Base-by-base conservation (phyloP, 2,329 filamentous ascomycete species). In the Cytospora piceae region DNA sequence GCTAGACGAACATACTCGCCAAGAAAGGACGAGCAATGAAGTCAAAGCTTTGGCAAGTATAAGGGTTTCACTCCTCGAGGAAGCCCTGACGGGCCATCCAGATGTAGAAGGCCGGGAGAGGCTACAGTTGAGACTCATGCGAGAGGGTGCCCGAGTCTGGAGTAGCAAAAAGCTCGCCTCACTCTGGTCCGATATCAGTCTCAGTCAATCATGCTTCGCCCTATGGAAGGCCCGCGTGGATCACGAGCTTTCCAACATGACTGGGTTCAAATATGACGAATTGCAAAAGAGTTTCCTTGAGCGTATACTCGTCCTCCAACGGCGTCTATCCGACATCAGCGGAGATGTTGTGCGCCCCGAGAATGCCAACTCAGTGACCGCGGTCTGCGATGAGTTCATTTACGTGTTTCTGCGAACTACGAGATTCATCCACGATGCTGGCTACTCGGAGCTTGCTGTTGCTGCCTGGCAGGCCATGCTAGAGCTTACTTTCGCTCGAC, bases 381-480 rank as follows among this genome's bases (percentile, higher is more conserved):
- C 54, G 14, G 49, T 65, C n/a, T 78, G 75, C 57, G 73, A 75
- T 27, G 78, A 86, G 67, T 81, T 86, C 60, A 77, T 92, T 2
- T 92, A 96, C 73, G 77, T 96, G 1, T 85, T 97, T 22, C 79
- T 96, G 1, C 86, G 92, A 51, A 74, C 89, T n/a, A 94, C 92
- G 0, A 77, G 86, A 2, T 90, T 95, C 72, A 81, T 94, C 34
- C 82, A 87, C 54, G 90, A 96, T 73, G 82, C 90, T 55, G 94
- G 94, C 0, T 97, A 90, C 73, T 80, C 83, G 54, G 94, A 97
- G 74, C 80, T 92, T 34, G 89, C 92, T 1, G 80, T 91, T 3
- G 92, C 89, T 12, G 82, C 90, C 6, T 97, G 94, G 93, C 94
- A 98, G 77, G 91, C 87, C 7, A 72, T 91, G 0, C 77, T 97